A percentile compares a stretch with the other conserved stretches of the same genome.
These are phyloP conservation scores for Leccinum imitatum DNA, from an alignment of 768 basidiomycete genomes.

Conservation along the genomic window DNA sequence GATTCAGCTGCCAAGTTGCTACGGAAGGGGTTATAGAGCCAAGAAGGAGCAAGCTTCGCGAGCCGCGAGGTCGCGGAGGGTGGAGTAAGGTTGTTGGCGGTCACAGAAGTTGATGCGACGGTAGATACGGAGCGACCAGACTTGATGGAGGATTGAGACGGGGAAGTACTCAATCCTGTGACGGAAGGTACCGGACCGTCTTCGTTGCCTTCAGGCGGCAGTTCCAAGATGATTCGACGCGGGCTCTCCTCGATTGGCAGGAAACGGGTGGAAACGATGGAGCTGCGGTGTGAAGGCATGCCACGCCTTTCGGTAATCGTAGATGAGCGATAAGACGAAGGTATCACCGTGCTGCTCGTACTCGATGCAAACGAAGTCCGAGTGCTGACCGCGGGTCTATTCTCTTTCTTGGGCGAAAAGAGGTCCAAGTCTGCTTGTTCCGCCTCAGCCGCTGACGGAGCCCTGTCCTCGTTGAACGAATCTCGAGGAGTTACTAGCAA, in stretches of 20 bases:
- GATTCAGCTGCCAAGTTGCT: slow-evolving; percentile 57
- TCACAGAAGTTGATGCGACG: slow-evolving; percentile 25
- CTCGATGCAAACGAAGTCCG: slow-evolving; percentile 45
- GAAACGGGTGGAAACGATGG: slow-evolving; percentile 48
- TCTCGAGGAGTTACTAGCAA: slow-evolving; percentile 34
- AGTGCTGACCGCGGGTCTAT: slow-evolving; percentile 28
- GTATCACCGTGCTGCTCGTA: slow-evolving; percentile 35
- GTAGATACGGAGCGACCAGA: slow-evolving; percentile 50
- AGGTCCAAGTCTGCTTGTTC: slow-evolving; percentile 74
- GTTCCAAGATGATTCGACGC: slow-evolving; percentile 44
- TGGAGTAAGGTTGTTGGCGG: slow-evolving; percentile 16
- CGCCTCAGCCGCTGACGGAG: slow-evolving; percentile 54
- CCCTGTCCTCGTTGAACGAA: slow-evolving; percentile 32
- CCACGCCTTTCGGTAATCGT: slow-evolving; percentile 39
- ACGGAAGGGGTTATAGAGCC: slow-evolving; percentile 78
- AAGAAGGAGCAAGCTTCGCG: slow-evolving; percentile 70
- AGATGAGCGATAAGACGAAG: slow-evolving; percentile 37
- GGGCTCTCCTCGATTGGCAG: slow-evolving; percentile 75
- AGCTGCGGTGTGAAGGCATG: slow-evolving; percentile 45
- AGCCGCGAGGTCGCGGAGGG: slow-evolving; percentile 36
- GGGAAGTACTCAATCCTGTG: slow-evolving; percentile 54
- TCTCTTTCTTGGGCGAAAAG: slow-evolving; percentile 53
- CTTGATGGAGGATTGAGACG: slow-evolving; percentile 65
- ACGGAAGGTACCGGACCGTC: slow-evolving; percentile 33
- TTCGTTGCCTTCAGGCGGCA: slow-evolving; percentile 46